phyloP scores from a whole-genome alignment of 1,139 yeast species.

The Suhomyces coccinellae region DNA sequence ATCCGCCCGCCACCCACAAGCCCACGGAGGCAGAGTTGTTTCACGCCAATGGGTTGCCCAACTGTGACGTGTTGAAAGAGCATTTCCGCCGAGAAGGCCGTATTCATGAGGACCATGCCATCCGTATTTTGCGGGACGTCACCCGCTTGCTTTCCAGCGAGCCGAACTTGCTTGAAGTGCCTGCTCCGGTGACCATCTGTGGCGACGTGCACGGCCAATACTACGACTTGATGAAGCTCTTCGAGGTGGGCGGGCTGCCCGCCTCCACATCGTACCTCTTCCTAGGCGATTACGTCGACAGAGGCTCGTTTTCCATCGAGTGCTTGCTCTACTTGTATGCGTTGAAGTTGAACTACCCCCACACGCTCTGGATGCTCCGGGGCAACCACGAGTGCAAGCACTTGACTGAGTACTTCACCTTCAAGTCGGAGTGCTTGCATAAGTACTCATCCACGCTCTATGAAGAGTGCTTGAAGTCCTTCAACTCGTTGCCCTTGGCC shows the following conservation, averaged over 20 bases:
- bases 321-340: conserved; percentile 80
- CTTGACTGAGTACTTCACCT: conserved; percentile 90
- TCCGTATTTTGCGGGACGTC: conserved; percentile 67
- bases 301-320: conserved; percentile 92
- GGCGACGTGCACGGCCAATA: conserved; percentile 97
- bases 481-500: conserved; percentile 87
- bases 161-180: conserved; percentile 77
- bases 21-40: conserved; percentile 76
- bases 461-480: conserved; percentile 74
- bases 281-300: conserved; percentile 93
- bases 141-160: conserved; percentile 57
- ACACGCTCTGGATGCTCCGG: conserved; percentile 76
- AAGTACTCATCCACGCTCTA: conserved; percentile 72
- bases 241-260: conserved; percentile 95
- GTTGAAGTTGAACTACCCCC: conserved; percentile 75
- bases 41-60: conserved; percentile 63
- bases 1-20: conserved; percentile 64
- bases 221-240: conserved; percentile 84
- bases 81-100: conserved; percentile 86
- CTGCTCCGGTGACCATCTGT: conserved; percentile 94
- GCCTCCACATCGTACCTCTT: conserved; percentile 73
- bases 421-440: conserved; percentile 86
- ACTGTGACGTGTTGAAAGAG: conserved; percentile 65
- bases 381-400: conserved; percentile 97
- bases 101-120: conserved; percentile 68